These are phyloP conservation scores for Flaveria sonorensis DNA, from an alignment of 129 eudicot genomes.

Conservation along the genomic window DNA sequence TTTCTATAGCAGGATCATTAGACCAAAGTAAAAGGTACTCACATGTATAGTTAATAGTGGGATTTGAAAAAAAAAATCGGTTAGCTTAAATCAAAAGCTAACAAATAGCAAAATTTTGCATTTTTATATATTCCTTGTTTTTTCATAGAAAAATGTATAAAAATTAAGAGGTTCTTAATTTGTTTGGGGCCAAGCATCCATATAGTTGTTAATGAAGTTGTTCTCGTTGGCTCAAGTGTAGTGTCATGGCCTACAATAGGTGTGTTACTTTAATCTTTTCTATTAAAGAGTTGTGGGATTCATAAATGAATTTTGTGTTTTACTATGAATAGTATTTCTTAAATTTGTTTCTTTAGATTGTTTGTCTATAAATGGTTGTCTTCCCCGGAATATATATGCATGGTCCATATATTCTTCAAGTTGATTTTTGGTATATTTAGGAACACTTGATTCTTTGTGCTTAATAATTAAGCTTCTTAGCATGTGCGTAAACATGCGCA, in stretches of 20 bases:
- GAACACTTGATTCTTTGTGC: slow-evolving; percentile 12
- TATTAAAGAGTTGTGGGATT: slow-evolving; percentile 13
- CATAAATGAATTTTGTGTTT: slow-evolving; percentile 32
- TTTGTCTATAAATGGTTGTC: slow-evolving; percentile 21
- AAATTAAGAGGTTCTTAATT: not conserved
- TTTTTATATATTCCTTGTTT: not conserved
- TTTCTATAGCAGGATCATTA: too few relatives aligned
- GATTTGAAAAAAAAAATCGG: not conserved
- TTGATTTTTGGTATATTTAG: slow-evolving; percentile 15
- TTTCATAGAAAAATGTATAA: not conserved
- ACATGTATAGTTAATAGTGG: too few relatives aligned
- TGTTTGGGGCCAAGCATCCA: slow-evolving; percentile 24
- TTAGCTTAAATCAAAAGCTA: not conserved
- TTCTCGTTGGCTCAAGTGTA: slow-evolving; percentile 29
- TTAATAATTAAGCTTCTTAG: not conserved
- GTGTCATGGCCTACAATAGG: slow-evolving; percentile 24
- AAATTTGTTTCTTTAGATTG: slow-evolving; percentile 23
- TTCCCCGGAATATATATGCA: slow-evolving; percentile 3
- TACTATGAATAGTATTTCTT: slow-evolving; percentile 31
- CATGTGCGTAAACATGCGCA: not conserved
- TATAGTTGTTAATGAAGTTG: slow-evolving; percentile 32
- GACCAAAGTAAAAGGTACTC: too few relatives aligned
- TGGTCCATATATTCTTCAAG: slow-evolving; percentile 17
- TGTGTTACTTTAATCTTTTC: slow-evolving; percentile 32
- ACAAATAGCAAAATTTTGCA: not conserved